Evolutionary conservation across 228 moss, liverwort and hornwort genomes (phyloP), one percentile per base, ranked within the genome.

Genomic region (Sphagnum fallax): DNA sequence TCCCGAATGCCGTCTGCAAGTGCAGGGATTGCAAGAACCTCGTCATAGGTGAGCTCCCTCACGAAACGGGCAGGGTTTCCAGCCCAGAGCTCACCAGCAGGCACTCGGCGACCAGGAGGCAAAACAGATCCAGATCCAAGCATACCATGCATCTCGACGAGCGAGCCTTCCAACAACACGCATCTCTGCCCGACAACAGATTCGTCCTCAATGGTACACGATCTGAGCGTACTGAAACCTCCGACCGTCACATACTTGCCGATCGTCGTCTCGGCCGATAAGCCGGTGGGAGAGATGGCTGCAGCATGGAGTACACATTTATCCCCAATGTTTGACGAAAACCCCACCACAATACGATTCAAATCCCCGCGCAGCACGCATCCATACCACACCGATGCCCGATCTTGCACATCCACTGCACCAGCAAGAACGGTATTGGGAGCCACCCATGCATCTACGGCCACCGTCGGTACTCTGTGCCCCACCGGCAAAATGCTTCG

Each of bases 31-130:
- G 75, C 73, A 10, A 82, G 55, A 69, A 98, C 92, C 75, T 98
- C 98, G 70, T 98, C 98, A 32, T 80, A 67, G 2, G 88, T 83
- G 0, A 98, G 87, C 73, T 77, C 16, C 70, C 98, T 70, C 0
- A 98, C 88, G 48, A 90, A 98, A 62, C 93, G 83, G 0, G 98
- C 98, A 3, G 98, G 98, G 16, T 87, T 98, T 52, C 98, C 94
- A 9, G 89, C 88, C 98, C 98, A 98, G 16, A 98, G 87, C 82
- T 98, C 98, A 6, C 93, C 94, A 4, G 82, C 69, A 4, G 92
- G 94, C 0, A 98, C 91, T 5, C 94, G 85, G 50, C 98, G 83
- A 53, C 98, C 93, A 0, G 93, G 98, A 0, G 93, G 90, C 62
- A 98, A 75, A 15, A 93, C 89, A 18, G 92, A 87, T 2, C 93